Evolutionary conservation across 2,329 filamentous ascomycete genomes (phyloP).

Genomic region (Cladophialophora immunda): DNA sequence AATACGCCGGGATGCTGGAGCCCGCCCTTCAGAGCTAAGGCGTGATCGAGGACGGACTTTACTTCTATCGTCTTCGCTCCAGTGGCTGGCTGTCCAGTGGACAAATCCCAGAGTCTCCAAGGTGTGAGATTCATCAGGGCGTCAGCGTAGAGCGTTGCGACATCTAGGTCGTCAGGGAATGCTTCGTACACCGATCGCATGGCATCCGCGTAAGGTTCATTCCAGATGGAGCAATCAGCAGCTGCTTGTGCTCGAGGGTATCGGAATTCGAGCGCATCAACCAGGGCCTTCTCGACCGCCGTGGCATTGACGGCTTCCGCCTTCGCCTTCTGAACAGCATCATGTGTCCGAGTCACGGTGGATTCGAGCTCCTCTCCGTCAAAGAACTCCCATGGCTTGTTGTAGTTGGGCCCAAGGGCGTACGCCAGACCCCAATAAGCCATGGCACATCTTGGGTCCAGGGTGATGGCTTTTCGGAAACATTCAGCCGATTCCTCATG

Average conservation of each 20-base stretch:
- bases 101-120: constrained; percentile 71
- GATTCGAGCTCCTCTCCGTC: constrained; percentile 66
- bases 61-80: constrained; percentile 67
- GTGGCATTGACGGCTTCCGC: constrained; percentile 49
- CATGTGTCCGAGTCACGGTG: constrained; percentile 33
- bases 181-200: constrained; percentile 65
- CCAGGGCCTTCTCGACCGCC: constrained; percentile 68
- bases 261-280: constrained; percentile 68
- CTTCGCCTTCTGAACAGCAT: constrained; percentile 50
- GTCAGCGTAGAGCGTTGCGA: constrained; percentile 71
- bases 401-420: constrained; percentile 77
- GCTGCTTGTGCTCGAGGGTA: constrained; percentile 65
- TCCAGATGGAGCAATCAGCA: constrained; percentile 63
- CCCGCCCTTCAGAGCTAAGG: constrained; percentile 60
- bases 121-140: constrained; percentile 72
- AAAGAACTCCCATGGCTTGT: constrained; percentile 80
- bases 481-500: constrained; percentile 51
- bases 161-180: constrained; percentile 67
- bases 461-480: constrained; percentile 47
- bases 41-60: constrained; percentile 66
- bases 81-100: constrained; percentile 64
- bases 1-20: constrained; percentile 72
- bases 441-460: constrained; percentile 49
- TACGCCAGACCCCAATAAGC: constrained; percentile 63
- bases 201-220: constrained; percentile 67